Evolutionary conservation across 495 filamentous ascomycete genomes (phyloP).

Genomic region (Acidomyces sp.): DNA sequence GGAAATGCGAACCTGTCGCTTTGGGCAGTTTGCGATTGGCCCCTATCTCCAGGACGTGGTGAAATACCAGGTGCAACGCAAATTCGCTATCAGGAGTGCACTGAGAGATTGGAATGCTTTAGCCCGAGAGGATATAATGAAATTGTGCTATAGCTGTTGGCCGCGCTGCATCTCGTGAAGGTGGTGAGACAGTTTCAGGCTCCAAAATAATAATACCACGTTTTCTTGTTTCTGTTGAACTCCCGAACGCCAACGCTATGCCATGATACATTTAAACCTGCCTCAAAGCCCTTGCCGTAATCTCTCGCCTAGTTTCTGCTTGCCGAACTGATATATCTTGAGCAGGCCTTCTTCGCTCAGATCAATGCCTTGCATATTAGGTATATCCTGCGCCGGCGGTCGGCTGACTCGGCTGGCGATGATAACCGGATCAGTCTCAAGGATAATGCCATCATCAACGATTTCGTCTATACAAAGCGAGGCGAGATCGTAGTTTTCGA

Average conservation of each 20-base stretch:
- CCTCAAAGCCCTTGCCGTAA: slow-evolving; percentile 61
- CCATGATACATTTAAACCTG: not conserved
- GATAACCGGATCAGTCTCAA: slow-evolving; percentile 90
- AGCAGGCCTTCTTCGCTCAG: slow-evolving; percentile 90
- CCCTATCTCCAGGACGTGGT: too few species aligned
- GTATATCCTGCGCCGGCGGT: slow-evolving; percentile 79
- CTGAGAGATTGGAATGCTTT: too few species aligned
- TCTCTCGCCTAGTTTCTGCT: slow-evolving; percentile 79
- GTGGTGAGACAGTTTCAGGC: too few species aligned
- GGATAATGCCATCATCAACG: slow-evolving; percentile 88
- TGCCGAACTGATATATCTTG: slow-evolving; percentile 91
- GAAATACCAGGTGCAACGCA: too few species aligned
- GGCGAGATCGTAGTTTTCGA: slow-evolving; percentile 92
- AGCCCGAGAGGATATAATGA: too few species aligned
- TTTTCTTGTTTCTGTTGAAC: too few species aligned
- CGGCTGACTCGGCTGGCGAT: slow-evolving; percentile 82
- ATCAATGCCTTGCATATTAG: slow-evolving; percentile 82
- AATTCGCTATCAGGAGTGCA: too few species aligned
- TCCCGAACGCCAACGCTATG: slow-evolving; percentile 9
- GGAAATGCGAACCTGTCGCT: too few species aligned
- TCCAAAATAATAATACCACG: too few species aligned
- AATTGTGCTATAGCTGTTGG: too few species aligned
- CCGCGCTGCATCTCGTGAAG: too few species aligned
- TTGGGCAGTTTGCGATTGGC: too few species aligned
- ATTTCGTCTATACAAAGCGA: slow-evolving; percentile 91